These are phyloP conservation scores for Carallia pectinifolia DNA, from an alignment of 345 rosid genomes.

Conservation along the genomic window DNA sequence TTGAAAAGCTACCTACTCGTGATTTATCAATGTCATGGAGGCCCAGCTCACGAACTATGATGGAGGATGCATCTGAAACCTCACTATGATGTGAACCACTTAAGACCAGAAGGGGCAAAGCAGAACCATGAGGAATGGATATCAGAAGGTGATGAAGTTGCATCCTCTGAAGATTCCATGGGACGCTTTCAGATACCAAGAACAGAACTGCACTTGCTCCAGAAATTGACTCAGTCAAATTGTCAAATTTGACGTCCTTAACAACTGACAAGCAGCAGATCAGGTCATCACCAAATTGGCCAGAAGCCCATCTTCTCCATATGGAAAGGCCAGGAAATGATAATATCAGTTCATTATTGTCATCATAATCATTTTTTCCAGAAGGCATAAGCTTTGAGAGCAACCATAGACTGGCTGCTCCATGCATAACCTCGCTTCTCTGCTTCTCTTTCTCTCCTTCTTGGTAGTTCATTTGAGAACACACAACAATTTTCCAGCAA, in stretches of 20 bases:
- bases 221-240: constrained; percentile 34
- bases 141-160: constrained; percentile 55
- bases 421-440: constrained; percentile 29
- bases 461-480: constrained; percentile 39
- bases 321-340: constrained; percentile 65
- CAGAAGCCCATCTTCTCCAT: constrained; percentile 71
- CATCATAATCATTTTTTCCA: constrained; percentile 26
- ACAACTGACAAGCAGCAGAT: constrained; percentile 73
- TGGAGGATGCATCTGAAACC: constrained; percentile 39
- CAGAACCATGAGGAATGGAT: constrained; percentile 62
- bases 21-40: constrained; percentile 68
- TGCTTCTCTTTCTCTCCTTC: constrained; percentile 30
- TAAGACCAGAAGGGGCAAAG: constrained; percentile 74
- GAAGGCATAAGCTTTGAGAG: constrained; percentile 69
- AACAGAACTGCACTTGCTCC: constrained; percentile 87
- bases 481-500: constrained; percentile 78
- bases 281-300: constrained; percentile 38
- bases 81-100: constrained; percentile 43
- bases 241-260: constrained; percentile 41
- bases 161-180: constrained; percentile 61
- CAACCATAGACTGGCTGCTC: constrained; percentile 61
- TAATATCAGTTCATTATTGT: constrained; percentile 43
- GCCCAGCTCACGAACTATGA: constrained; percentile 47
- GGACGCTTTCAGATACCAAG: constrained; percentile 56
- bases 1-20: constrained; percentile 45